Percentiles rank a stretch among this genome's conserved stretches.
phyloP scores from a whole-genome alignment of 805 yeast species.

The Nakazawaea populi region DNA sequence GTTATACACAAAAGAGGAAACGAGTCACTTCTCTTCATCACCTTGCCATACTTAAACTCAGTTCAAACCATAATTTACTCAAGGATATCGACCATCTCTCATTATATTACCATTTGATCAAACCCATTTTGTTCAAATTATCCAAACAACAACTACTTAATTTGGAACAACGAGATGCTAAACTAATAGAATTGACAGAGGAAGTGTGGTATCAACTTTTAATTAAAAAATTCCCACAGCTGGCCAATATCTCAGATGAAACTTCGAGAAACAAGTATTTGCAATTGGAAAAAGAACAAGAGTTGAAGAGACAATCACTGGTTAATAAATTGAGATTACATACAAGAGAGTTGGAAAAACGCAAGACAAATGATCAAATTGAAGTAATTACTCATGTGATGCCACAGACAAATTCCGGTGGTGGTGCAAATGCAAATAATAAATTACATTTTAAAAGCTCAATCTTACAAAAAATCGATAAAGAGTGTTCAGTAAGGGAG shows the following conservation, averaged over 20 bases:
- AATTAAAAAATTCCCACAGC: conserved; percentile 39
- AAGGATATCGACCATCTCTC: conserved; percentile 2
- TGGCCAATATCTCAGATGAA: conserved; percentile 21
- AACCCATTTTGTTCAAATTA: conserved; percentile 40
- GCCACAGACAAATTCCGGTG: not conserved
- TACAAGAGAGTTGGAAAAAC: conserved; percentile 30
- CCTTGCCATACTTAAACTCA: not conserved
- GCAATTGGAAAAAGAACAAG: conserved; percentile 33
- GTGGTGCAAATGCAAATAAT: not conserved
- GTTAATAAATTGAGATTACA: conserved; percentile 37
- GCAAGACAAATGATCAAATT: conserved; percentile 37
- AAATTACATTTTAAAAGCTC: conserved; percentile 19
- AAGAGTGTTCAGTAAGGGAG: conserved; percentile 20
- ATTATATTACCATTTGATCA: conserved; percentile 34
- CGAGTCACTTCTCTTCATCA: conserved; percentile 2
- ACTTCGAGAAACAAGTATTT: conserved; percentile 31
- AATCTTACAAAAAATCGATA: conserved; percentile 24
- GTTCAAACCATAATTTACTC: not conserved
- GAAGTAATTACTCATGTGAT: conserved; percentile 23
- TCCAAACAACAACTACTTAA: conserved; percentile 34
- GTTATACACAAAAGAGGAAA: not conserved
- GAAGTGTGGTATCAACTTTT: conserved; percentile 40
- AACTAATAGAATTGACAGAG: conserved; percentile 34
- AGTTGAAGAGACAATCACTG: conserved; percentile 36
- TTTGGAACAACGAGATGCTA: conserved; percentile 38